These are phyloP conservation scores for Prunus campanulata DNA, from an alignment of 306 rosid genomes.

Conservation along the genomic window DNA sequence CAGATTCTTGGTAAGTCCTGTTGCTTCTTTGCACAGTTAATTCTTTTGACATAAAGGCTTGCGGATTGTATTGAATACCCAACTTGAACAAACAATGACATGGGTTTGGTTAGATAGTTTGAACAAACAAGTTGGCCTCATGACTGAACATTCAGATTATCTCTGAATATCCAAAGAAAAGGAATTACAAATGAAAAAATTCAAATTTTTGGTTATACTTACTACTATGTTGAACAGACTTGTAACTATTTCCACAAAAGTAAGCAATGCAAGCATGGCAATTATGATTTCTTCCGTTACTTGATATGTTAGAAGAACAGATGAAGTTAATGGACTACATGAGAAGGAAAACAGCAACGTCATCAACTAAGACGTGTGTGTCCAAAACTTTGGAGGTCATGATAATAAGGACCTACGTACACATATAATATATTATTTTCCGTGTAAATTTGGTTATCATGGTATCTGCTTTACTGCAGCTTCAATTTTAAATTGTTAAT, in stretches of 20 bases:
- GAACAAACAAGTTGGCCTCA: no score
- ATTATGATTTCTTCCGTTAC: background rate
- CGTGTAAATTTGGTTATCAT: background rate
- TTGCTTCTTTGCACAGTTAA: conserved; percentile 10
- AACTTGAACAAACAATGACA: background rate
- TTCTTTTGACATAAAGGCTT: background rate
- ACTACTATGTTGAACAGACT: background rate
- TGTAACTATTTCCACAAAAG: background rate
- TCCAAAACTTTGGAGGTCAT: background rate
- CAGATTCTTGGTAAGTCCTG: conserved; percentile 73
- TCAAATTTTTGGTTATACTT: background rate
- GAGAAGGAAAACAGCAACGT: conserved; percentile 3
- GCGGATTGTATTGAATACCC: background rate
- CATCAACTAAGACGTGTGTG: background rate
- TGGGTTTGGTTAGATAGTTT: background rate
- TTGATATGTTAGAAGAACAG: background rate
- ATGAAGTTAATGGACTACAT: background rate
- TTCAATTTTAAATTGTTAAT: background rate
- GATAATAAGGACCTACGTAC: background rate
- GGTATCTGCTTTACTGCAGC: background rate
- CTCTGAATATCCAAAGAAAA: background rate
- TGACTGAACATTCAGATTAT: background rate
- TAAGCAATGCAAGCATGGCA: background rate
- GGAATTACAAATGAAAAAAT: background rate
- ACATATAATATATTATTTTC: background rate